These are phyloP conservation scores for Alliaria petiolata DNA, from an alignment of 345 rosid species.

Conservation along the genomic window DNA sequence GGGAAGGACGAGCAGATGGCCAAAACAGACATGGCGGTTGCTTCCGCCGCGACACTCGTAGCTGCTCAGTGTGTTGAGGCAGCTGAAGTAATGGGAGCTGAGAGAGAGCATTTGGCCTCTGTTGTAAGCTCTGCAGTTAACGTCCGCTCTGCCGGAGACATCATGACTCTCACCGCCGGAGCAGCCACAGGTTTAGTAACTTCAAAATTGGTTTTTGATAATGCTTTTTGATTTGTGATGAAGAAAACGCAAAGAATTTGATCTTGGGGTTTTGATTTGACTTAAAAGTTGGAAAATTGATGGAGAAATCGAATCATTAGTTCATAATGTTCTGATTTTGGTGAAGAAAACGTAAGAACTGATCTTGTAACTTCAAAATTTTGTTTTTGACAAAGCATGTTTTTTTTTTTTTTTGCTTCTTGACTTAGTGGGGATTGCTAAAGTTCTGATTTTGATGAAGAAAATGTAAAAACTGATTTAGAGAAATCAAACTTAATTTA, in stretches of 20 bases:
- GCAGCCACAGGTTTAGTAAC: slow-evolving; percentile 72
- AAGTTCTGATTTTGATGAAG: slow-evolving; percentile 2
- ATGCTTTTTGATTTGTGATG: background rate
- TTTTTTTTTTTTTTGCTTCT: too few relatives aligned
- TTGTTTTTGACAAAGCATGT: background rate
- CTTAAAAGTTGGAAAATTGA: background rate
- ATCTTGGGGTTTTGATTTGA: background rate
- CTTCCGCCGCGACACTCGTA: slow-evolving; percentile 77
- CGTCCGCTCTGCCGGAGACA: slow-evolving; percentile 76
- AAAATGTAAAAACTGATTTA: background rate
- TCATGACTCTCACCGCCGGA: slow-evolving; percentile 83
- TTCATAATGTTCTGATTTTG: background rate
- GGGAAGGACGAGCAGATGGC: slow-evolving; percentile 87
- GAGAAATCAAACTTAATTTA: background rate
- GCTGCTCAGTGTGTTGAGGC: slow-evolving; percentile 91
- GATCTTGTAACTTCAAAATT: background rate
- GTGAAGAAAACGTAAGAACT: background rate
- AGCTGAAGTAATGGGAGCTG: slow-evolving; percentile 90
- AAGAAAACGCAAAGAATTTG: background rate
- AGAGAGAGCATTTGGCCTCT: slow-evolving; percentile 72
- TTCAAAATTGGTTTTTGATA: background rate
- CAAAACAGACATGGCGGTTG: slow-evolving; percentile 81
- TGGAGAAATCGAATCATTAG: background rate
- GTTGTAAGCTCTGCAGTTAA: slow-evolving; percentile 79
- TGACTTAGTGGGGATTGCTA: background rate